These are phyloP conservation scores for Collybia sordida DNA, from an alignment of 768 basidiomycete genomes.

Conservation along the genomic window DNA sequence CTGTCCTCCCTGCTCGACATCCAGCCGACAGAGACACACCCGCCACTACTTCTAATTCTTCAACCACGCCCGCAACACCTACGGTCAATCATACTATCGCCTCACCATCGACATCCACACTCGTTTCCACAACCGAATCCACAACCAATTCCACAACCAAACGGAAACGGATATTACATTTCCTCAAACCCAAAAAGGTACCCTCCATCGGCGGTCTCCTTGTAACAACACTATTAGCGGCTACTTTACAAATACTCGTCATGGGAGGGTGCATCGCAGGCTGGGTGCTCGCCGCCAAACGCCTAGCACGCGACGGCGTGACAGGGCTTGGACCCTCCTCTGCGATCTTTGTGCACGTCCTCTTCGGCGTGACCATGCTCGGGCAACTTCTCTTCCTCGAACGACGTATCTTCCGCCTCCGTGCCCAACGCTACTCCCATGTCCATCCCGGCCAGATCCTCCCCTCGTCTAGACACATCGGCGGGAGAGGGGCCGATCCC, in stretches of 20 bases:
- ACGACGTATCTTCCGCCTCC: slow-evolving; percentile 61
- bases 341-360: slow-evolving; percentile 59
- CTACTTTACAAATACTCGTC: slow-evolving; percentile 37
- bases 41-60: slow-evolving; percentile 10
- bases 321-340: slow-evolving; percentile 22
- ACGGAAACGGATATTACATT: slow-evolving; percentile 33
- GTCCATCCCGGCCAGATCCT: slow-evolving; percentile 59
- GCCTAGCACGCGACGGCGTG: slow-evolving; percentile 7
- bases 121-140: slow-evolving; percentile 15
- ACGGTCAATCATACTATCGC: slow-evolving; percentile 13
- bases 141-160: slow-evolving; percentile 25
- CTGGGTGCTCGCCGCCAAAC: slow-evolving; percentile 49
- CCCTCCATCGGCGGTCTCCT: slow-evolving; percentile 43
- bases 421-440: slow-evolving; percentile 61
- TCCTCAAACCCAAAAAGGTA: slow-evolving; percentile 38
- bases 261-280: slow-evolving; percentile 49
- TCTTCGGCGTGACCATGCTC: slow-evolving; percentile 52
- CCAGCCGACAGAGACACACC: slow-evolving; percentile 40
- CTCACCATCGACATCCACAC: slow-evolving; percentile 16
- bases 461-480: slow-evolving; percentile 35
- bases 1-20: slow-evolving; percentile 42
- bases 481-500: slow-evolving; percentile 21
- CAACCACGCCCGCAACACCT: slow-evolving; percentile 12
- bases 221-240: slow-evolving; percentile 39
- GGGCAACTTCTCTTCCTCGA: slow-evolving; percentile 63